These are phyloP conservation scores for Aureobasidium subglaciale DNA, from an alignment of 2,329 filamentous ascomycete genomes.

Conservation along the genomic window DNA sequence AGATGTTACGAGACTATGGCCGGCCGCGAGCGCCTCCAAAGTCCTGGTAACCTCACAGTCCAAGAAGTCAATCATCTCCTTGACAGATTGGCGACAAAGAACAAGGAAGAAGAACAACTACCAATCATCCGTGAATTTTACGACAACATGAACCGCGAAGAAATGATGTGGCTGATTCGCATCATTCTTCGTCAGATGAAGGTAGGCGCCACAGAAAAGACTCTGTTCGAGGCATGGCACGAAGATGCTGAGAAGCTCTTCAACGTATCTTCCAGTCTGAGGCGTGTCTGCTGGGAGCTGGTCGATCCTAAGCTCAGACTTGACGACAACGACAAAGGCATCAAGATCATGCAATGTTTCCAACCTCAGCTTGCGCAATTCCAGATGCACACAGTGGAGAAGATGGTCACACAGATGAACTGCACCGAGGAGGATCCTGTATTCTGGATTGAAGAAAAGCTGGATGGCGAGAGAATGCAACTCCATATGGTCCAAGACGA, in stretches of 20 bases:
- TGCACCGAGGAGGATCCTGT: conserved; percentile 62
- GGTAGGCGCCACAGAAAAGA: conserved; percentile 75
- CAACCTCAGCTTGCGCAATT: conserved; percentile 93
- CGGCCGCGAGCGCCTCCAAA: conserved; percentile 69
- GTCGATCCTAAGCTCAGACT: conserved; percentile 66
- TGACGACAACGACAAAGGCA: conserved; percentile 65
- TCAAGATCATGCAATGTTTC: conserved; percentile 87
- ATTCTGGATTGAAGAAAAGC: conserved; percentile 97
- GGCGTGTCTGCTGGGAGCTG: conserved; percentile 91
- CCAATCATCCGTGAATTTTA: conserved; percentile 81
- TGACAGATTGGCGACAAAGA: conserved; percentile 66
- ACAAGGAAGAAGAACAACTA: conserved; percentile 76
- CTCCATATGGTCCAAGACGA: conserved; percentile 79
- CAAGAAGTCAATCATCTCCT: conserved; percentile 83
- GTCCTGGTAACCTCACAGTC: conserved; percentile 72
- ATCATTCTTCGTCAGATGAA: conserved; percentile 82
- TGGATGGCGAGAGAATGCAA: conserved; percentile 96
- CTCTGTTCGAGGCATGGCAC: conserved; percentile 63
- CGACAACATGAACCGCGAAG: conserved; percentile 82
- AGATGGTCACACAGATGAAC: conserved; percentile 64
- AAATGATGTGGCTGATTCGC: conserved; percentile 88
- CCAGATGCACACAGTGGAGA: conserved; percentile 73
- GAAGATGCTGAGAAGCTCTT: conserved; percentile 55
- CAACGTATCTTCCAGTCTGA: conserved; percentile 82
- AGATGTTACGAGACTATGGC: conserved; percentile 80